These are phyloP conservation scores for Agaricus subrufescens DNA, from an alignment of 768 basidiomycete genomes.

Conservation along the genomic window DNA sequence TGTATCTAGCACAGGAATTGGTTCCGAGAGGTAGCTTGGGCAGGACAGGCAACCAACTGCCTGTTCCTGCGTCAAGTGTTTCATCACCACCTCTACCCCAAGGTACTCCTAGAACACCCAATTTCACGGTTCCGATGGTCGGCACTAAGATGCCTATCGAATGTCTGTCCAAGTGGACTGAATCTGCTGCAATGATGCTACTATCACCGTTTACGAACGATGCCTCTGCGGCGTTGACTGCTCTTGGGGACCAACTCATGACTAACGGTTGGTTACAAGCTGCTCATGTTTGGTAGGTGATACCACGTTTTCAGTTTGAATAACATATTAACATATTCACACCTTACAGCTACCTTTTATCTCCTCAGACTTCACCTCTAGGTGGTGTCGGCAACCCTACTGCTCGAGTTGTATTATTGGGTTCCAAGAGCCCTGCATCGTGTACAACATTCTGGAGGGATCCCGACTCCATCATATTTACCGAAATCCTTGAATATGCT, in stretches of 20 bases:
- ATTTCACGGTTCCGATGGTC: conserved; percentile 42
- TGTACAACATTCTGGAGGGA: conserved; percentile 55
- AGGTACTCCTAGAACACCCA: conserved; percentile 59
- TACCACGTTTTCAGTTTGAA: background rate
- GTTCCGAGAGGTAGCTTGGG: conserved; percentile 54
- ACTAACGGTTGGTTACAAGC: conserved; percentile 74
- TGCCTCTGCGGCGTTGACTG: conserved; percentile 69
- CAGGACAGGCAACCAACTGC: conserved; percentile 30
- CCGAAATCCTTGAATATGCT: conserved; percentile 91
- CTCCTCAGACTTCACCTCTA: conserved; percentile 73
- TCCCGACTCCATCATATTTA: conserved; percentile 73
- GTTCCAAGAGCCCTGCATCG: conserved; percentile 54
- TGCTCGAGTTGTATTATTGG: conserved; percentile 67
- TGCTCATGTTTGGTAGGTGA: conserved; percentile 83
- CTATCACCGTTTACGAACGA: conserved; percentile 67
- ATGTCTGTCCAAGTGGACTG: conserved; percentile 75
- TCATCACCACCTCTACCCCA: conserved; percentile 22
- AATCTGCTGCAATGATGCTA: conserved; percentile 80
- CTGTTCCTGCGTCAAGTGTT: conserved; percentile 27
- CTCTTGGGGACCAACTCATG: conserved; percentile 79
- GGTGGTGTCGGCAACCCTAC: conserved; percentile 66
- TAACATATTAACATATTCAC: background rate
- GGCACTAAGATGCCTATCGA: conserved; percentile 51
- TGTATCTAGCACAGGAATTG: conserved; percentile 63
- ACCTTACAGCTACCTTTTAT: conserved; percentile 70